Evolutionary conservation across 768 basidiomycete species (phyloP).

Genomic region (Dacryopinax spathularia): DNA sequence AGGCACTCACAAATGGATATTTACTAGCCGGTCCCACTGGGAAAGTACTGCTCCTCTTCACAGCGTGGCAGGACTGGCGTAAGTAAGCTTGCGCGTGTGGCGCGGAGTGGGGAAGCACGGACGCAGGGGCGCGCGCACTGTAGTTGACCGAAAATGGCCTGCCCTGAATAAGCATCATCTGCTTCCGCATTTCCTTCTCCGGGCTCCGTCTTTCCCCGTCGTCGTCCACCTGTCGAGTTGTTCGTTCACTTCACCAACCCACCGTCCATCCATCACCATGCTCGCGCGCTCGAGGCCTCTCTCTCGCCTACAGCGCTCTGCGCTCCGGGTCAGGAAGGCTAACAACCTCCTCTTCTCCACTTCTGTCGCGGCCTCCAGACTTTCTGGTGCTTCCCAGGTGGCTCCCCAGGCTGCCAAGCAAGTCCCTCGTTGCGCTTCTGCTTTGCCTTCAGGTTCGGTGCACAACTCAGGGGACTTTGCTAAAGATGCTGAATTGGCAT

Average conservation of each 20-base stretch:
- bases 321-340: constrained; percentile 58
- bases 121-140: too few relatives aligned
- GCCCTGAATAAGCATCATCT: neutral
- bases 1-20: too few relatives aligned
- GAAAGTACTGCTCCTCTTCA: too few relatives aligned
- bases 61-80: too few relatives aligned
- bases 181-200: constrained; percentile 7
- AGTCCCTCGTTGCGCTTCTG: constrained; percentile 27
- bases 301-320: constrained; percentile 76
- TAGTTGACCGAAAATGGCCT: neutral
- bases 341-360: constrained; percentile 72
- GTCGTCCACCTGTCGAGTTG: neutral
- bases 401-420: constrained; percentile 23
- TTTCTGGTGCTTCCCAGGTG: neutral
- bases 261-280: constrained; percentile 7
- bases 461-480: constrained; percentile 7
- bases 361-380: constrained; percentile 41
- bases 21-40: too few relatives aligned
- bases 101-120: too few relatives aligned
- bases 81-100: too few relatives aligned
- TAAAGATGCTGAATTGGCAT: constrained; percentile 20
- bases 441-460: constrained; percentile 36
- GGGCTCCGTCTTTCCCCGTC: neutral
- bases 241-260: neutral
- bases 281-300: constrained; percentile 83